Evolutionary conservation across 352 stramenopile genomes (phyloP).

Genomic region (Pythium rishiriense): DNA sequence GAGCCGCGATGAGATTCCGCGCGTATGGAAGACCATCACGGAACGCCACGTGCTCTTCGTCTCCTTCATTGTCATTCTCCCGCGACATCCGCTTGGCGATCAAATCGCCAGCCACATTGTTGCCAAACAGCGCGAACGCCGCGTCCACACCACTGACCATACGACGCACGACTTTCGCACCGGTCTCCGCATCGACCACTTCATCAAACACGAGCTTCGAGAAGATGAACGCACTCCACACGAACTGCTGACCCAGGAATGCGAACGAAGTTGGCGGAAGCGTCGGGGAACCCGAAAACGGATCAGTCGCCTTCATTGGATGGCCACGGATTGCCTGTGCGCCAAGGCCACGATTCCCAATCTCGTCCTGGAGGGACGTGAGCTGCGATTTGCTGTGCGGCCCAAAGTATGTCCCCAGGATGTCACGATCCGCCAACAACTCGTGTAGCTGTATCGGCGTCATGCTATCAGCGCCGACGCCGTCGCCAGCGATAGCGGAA

Average conservation of each 20-base stretch:
- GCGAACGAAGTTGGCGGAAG: conserved; percentile 23
- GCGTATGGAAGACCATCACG: conserved; percentile 30
- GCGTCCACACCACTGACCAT: conserved; percentile 29
- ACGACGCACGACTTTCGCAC: conserved; percentile 19
- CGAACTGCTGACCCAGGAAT: conserved; percentile 30
- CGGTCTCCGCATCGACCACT: conserved; percentile 7
- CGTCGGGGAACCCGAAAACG: neutral
- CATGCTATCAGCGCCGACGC: conserved; percentile 23
- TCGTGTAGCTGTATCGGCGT: conserved; percentile 24
- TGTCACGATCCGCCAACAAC: conserved; percentile 11
- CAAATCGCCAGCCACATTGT: conserved; percentile 17
- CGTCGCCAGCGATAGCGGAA: conserved; percentile 17
- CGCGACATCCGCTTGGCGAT: conserved; percentile 21
- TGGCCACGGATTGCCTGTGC: conserved; percentile 26
- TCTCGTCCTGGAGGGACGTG: conserved; percentile 18
- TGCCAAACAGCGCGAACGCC: conserved; percentile 26
- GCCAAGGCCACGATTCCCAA: conserved; percentile 14
- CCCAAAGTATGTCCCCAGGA: conserved; percentile 2
- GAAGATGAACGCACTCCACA: conserved; percentile 35
- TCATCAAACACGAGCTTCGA: conserved; percentile 30
- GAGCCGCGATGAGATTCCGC: conserved; percentile 22
- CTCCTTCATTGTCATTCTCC: neutral
- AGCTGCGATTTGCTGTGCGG: conserved; percentile 1
- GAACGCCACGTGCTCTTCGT: conserved; percentile 21
- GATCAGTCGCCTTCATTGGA: neutral